Conservation (phyloP, 345 rosid species). For the Eucalyptus leucophloia region DNA sequence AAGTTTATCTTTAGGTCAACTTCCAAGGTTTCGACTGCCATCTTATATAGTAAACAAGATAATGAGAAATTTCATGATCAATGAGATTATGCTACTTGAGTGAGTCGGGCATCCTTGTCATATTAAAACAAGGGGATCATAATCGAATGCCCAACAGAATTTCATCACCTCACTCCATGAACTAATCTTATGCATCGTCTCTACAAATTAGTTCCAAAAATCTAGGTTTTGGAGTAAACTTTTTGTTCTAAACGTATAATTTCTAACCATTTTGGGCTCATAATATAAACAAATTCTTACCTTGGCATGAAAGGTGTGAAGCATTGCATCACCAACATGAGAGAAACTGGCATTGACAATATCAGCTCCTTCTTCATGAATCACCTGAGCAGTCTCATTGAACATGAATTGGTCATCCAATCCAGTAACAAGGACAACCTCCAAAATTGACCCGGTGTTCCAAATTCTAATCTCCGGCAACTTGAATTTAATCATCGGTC, state of each 20-base stretch:
- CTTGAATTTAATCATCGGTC: neutral
- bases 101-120: neutral
- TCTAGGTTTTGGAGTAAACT: neutral
- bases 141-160: neutral
- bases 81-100: neutral
- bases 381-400: conserved; percentile 18
- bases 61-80: neutral
- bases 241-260: neutral
- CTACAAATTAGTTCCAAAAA: neutral
- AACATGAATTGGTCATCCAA: conserved; percentile 11
- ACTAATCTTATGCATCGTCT: neutral
- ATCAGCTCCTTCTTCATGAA: conserved; percentile 27
- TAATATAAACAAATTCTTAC: neutral
- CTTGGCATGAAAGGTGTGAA: conserved; percentile 30
- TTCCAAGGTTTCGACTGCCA: neutral
- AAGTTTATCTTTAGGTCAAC: neutral
- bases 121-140: neutral
- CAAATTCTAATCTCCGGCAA: neutral
- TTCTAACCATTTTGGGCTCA: neutral
- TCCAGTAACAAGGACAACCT: conserved; percentile 26
- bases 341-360: conserved; percentile 24
- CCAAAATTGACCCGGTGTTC: neutral
- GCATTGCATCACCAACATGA: neutral
- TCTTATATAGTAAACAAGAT: neutral
- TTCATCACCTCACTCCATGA: neutral